Percentiles rank a stretch among this genome's conserved stretches.
phyloP scores from a whole-genome alignment of 2,329 filamentous ascomycete species.

The Elsinoe arachidis region DNA sequence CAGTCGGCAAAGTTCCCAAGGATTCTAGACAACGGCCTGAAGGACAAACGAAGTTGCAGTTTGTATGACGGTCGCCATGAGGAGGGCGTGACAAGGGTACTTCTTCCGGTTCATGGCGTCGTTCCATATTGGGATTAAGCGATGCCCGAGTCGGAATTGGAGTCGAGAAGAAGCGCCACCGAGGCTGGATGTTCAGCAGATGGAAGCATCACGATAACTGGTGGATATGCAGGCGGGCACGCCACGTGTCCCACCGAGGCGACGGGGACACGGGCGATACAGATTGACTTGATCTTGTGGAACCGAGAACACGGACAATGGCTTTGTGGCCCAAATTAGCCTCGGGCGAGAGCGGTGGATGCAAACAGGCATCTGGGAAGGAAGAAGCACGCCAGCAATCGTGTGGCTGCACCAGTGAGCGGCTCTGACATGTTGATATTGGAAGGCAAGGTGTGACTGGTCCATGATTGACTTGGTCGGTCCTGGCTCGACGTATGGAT shows the following conservation, averaged over 20 bases:
- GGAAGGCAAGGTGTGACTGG: not conserved
- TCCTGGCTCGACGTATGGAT: not conserved
- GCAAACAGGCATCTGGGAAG: not conserved
- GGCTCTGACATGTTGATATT: not conserved
- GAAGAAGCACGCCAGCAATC: not conserved
- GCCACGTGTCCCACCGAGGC: not conserved
- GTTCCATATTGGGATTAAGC: constrained; percentile 7
- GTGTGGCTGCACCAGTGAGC: not conserved
- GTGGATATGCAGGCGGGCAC: not conserved
- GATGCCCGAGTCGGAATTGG: not conserved
- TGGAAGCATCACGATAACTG: not conserved
- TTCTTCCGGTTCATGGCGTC: not conserved
- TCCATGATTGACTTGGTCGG: not conserved
- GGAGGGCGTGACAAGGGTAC: constrained; percentile 1
- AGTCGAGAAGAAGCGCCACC: constrained; percentile 6
- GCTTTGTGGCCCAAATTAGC: not conserved
- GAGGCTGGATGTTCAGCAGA: not conserved
- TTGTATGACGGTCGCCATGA: not conserved
- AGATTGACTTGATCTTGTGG: not conserved
- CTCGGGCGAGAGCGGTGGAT: not conserved
- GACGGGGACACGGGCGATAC: not conserved
- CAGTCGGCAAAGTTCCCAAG: constrained; percentile 1
- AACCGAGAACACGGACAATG: not conserved
- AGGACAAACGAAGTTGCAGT: not conserved
- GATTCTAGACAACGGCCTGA: not conserved